A percentile compares a stretch with the other conserved stretches of the same genome.
Evolutionary conservation across 176 grass and related monocot genomes (phyloP).

Genomic region (Paspalum notatum): DNA sequence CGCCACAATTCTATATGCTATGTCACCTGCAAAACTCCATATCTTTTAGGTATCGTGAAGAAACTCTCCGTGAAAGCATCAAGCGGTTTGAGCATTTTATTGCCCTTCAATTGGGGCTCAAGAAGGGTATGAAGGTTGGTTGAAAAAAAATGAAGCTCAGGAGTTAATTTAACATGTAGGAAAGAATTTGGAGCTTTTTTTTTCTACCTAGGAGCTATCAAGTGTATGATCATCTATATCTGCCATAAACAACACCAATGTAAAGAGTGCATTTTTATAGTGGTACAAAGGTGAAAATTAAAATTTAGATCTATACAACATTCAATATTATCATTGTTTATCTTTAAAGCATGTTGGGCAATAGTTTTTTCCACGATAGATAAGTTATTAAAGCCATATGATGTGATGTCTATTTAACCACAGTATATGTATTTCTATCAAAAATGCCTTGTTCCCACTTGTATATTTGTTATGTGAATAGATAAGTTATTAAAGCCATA

Average conservation of each 20-base stretch:
- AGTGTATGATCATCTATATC: not conserved
- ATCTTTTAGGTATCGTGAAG: conserved; percentile 54
- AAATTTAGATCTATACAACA: not conserved
- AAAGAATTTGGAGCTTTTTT: not conserved
- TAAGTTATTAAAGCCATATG: no score
- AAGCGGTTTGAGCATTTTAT: conserved; percentile 67
- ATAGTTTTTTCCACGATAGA: no score
- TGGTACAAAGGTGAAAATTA: not conserved
- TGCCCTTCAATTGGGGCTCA: conserved; percentile 60
- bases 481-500: no score
- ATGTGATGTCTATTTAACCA: no score
- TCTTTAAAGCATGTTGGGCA: not conserved
- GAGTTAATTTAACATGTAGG: not conserved
- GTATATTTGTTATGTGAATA: no score
- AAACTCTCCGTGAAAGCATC: conserved; percentile 60
- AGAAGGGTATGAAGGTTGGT: conserved; percentile 60
- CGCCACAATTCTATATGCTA: not conserved
- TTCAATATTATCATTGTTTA: not conserved
- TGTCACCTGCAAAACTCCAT: no score
- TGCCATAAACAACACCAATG: not conserved
- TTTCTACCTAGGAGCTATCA: not conserved
- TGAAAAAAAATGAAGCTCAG: not conserved
- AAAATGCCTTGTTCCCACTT: no score
- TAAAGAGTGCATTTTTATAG: not conserved
- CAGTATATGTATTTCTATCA: no score